Percentiles rank a stretch among this genome's conserved stretches.
These are phyloP conservation scores for Aureobasidium melanogenum DNA, from an alignment of 2,329 filamentous ascomycete species.

Conservation along the genomic window DNA sequence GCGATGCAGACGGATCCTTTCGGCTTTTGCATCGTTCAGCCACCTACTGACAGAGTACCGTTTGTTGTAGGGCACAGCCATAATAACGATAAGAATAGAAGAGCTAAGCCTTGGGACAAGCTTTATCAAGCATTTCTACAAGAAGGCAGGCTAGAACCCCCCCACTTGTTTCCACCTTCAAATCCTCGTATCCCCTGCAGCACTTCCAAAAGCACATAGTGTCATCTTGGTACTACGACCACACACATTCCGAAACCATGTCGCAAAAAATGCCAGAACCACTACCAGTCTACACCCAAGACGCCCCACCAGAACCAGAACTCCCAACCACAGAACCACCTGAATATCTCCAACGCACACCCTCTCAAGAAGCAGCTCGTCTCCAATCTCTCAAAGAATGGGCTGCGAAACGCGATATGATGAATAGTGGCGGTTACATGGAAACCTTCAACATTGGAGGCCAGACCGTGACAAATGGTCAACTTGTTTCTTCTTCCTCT, in stretches of 20 bases:
- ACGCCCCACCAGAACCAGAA: neutral
- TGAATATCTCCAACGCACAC: neutral
- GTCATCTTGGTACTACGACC: neutral
- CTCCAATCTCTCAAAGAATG: neutral
- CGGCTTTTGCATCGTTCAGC: too few relatives aligned
- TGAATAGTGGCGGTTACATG: neutral
- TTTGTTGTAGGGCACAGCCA: too few relatives aligned
- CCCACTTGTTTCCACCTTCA: neutral
- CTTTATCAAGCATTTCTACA: neutral
- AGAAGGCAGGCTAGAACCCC: neutral
- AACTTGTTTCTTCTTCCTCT: neutral
- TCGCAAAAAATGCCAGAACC: neutral
- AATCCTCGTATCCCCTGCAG: too few relatives aligned
- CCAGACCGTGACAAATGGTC: neutral
- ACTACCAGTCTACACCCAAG: neutral
- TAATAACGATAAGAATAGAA: neutral
- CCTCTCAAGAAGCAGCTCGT: neutral
- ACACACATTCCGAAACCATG: neutral
- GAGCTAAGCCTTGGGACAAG: neutral
- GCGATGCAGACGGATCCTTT: neutral
- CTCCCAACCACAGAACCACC: neutral
- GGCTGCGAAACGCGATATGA: constrained; percentile 2
- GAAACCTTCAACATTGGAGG: constrained; percentile 2
- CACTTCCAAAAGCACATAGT: too few relatives aligned
- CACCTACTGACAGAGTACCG: too few relatives aligned